phyloP scores from a whole-genome alignment of 2,329 filamentous ascomycete genomes.

The Aspergillus costaricaensis region DNA sequence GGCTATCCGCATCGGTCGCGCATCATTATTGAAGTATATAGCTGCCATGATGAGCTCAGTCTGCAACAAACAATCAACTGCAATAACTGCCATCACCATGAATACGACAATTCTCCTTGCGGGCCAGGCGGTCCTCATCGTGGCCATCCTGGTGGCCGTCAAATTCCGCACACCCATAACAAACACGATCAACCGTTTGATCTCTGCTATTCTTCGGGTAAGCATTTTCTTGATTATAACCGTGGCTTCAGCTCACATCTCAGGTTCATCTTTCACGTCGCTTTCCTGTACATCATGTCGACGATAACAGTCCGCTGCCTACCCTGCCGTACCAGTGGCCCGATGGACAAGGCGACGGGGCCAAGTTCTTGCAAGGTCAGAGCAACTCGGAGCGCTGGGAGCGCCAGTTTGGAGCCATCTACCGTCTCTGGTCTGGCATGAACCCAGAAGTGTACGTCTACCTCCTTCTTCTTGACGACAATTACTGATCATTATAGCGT shows the following conservation, averaged over 20 bases:
- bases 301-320: conserved; percentile 6
- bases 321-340: conserved; percentile 29
- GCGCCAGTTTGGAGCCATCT: conserved; percentile 37
- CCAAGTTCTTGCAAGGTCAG: conserved; percentile 44
- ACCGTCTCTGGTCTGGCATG: conserved; percentile 44
- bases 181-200: background rate
- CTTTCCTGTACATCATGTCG: conserved; percentile 9
- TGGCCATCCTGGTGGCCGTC: background rate
- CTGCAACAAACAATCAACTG: too few species aligned
- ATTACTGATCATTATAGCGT: conserved; percentile 29
- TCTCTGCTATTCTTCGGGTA: background rate
- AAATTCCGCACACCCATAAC: background rate
- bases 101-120: too few species aligned
- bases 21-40: too few species aligned
- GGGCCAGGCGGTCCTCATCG: too few species aligned
- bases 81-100: too few species aligned
- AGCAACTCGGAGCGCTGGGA: conserved; percentile 38
- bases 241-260: background rate
- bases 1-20: too few species aligned
- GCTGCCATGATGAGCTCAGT: too few species aligned
- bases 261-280: conserved; percentile 1
- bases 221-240: background rate
- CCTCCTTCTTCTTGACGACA: too few species aligned
- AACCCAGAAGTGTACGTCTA: conserved; percentile 42
- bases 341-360: conserved; percentile 43